Evolutionary conservation across 2,329 filamentous ascomycete genomes (phyloP).

Genomic region (Exophiala sp.): DNA sequence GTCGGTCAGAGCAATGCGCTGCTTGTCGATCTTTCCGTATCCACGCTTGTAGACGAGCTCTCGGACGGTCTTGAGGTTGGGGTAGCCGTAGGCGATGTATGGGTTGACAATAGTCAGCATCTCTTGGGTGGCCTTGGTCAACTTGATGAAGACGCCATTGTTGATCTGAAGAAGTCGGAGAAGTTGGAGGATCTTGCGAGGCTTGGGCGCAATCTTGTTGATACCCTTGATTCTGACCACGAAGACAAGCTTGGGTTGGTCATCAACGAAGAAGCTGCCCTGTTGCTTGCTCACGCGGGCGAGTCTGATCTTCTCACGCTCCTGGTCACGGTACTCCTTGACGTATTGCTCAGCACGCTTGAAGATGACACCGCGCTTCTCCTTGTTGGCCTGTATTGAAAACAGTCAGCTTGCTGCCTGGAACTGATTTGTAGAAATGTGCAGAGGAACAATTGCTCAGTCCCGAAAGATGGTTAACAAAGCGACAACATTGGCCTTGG

Average conservation of each 20-base stretch:
- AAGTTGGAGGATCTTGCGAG: constrained; percentile 99
- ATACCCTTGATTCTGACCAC: constrained; percentile 99
- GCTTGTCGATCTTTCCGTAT: constrained; percentile 98
- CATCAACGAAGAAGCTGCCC: constrained; percentile 90
- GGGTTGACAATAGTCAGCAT: constrained; percentile 99
- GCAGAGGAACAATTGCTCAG: constrained; percentile 55
- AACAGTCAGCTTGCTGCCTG: constrained; percentile 30
- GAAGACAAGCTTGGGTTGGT: constrained; percentile 95
- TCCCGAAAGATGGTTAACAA: constrained; percentile 98
- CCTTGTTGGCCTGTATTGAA: constrained; percentile 78
- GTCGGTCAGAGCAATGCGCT: constrained; percentile 93
- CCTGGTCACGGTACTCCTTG: constrained; percentile 96
- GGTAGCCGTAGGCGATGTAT: constrained; percentile 98
- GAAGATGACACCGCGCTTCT: constrained; percentile 98
- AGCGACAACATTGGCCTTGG: constrained; percentile 94
- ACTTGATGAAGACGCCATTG: constrained; percentile 96
- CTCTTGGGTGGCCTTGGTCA: constrained; percentile 96
- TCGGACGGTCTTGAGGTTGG: constrained; percentile 98
- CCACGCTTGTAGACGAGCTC: constrained; percentile 99
- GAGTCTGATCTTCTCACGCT: constrained; percentile 98
- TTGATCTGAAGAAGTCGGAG: constrained; percentile 99
- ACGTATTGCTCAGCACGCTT: constrained; percentile 99
- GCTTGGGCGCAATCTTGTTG: constrained; percentile 99
- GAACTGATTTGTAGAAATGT: constrained; percentile 28
- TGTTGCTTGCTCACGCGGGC: constrained; percentile 83